phyloP scores from a whole-genome alignment of 129 eudicot genomes.

The sunflower (Helianthus annuus) region DNA sequence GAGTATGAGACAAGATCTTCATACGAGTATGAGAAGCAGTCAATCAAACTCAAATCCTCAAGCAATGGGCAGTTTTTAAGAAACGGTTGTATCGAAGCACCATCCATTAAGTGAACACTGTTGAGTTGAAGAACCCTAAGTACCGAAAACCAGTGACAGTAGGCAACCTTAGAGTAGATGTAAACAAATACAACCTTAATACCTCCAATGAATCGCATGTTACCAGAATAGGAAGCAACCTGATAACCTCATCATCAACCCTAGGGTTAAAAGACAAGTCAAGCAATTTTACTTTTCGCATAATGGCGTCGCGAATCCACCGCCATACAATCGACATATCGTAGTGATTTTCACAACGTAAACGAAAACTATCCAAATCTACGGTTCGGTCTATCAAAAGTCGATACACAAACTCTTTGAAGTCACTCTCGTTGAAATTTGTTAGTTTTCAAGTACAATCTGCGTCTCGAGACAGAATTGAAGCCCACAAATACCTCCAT shows the following conservation, averaged over 20 bases:
- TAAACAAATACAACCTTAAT: neutral
- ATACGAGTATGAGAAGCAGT: neutral
- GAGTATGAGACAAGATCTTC: neutral
- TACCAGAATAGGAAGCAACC: neutral
- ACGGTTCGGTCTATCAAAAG: constrained; percentile 6
- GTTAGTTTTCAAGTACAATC: neutral
- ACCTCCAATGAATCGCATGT: constrained; percentile 17
- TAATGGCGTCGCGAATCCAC: constrained; percentile 21
- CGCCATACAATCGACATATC: neutral
- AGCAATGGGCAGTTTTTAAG: constrained; percentile 5
- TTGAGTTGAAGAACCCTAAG: constrained; percentile 27
- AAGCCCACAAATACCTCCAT: constrained; percentile 34
- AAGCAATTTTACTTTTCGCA: constrained; percentile 15
- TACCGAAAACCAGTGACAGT: neutral
- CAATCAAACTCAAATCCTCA: constrained; percentile 32
- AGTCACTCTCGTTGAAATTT: neutral
- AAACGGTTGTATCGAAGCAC: neutral
- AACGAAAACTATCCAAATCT: constrained; percentile 20
- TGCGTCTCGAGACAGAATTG: constrained; percentile 5
- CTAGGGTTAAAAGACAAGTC: neutral
- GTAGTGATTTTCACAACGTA: constrained; percentile 6
- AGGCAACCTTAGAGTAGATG: neutral
- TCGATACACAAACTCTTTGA: constrained; percentile 9
- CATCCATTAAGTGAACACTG: neutral
- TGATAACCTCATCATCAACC: constrained; percentile 22